phyloP scores from a whole-genome alignment of 2,329 filamentous ascomycete genomes.

The Plenodomus biglobosus region DNA sequence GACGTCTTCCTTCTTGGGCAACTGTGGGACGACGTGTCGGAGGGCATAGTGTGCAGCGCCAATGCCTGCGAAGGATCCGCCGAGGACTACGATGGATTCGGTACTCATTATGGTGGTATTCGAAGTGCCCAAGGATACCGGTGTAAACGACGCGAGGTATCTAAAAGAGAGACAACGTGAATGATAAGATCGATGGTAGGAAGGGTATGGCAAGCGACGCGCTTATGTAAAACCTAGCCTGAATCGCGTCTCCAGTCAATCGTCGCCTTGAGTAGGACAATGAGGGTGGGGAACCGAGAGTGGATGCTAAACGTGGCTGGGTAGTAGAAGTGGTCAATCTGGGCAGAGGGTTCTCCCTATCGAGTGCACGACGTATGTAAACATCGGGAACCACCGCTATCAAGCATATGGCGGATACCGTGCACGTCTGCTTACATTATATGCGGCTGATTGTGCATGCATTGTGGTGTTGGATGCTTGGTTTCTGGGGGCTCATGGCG shows the following conservation, averaged over 20 bases:
- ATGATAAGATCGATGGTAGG: conserved; percentile 9
- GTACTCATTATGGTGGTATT: conserved; percentile 28
- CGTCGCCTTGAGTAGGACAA: neutral
- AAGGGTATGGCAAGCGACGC: conserved; percentile 10
- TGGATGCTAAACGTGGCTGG: conserved; percentile 1
- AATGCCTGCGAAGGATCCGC: conserved; percentile 42
- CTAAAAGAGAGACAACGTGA: conserved; percentile 2
- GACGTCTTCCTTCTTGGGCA: conserved; percentile 37
- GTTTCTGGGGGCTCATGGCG: neutral
- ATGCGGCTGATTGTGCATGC: conserved; percentile 2
- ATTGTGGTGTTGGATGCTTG: conserved; percentile 3
- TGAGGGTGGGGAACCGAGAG: conserved; percentile 5
- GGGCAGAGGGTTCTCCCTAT: neutral
- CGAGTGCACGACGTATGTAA: conserved; percentile 5
- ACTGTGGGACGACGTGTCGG: conserved; percentile 38
- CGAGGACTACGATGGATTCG: conserved; percentile 42
- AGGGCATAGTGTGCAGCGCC: conserved; percentile 42
- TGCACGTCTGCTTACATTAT: conserved; percentile 2
- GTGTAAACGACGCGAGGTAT: neutral
- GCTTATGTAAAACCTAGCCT: conserved; percentile 10
- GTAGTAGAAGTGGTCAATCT: neutral
- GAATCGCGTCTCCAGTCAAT: neutral
- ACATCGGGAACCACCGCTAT: neutral
- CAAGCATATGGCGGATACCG: neutral
- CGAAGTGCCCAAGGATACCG: conserved; percentile 6